Evolutionary conservation across 208 protist species (phyloP), one percentile per base, ranked within the genome.

Genomic region (Trypanosoma platydactyli): DNA sequence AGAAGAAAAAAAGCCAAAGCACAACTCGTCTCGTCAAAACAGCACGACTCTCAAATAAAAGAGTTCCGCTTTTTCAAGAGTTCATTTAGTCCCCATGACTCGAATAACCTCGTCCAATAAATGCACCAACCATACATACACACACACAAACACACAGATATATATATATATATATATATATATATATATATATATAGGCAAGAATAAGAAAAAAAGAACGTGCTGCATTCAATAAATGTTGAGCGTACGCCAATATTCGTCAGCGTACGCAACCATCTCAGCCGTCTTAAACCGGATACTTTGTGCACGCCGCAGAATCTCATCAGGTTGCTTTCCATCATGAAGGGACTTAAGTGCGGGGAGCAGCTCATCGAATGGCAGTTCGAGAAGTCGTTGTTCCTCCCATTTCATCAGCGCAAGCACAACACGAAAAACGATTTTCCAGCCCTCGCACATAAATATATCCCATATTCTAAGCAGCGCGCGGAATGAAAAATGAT

Each of bases 401-500:
- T 96, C 90, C 88, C 85, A 97, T 67, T 94, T 86, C 76, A 97
- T 74, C 57, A 97, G 71, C 11, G 88, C 85, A 42, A 97, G 85
- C 13, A 77, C 89, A 42, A 88, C 86, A 45, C 93, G 80, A 68
- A 96, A 97, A 55, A 97, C 82, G n/a, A 96, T 90, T 62, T 97
- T 97, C 93, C 93, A 97, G 7, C 91, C 91, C 59, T 97, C 93
- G 35, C 79, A 84, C 57, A 97, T 86, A 76, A 96, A 97, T 30
- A 97, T 79, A 69, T 97, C 93, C 91, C 93, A 97, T n/a, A 97
- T 79, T 16, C 91, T 86, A 35, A 97, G 74, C 51, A 97, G 41
- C 5, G 85, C 80, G 18, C 87, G 83, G 49, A 96, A 96, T 1
- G 84, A 80, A 64, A 97, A 95, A 65, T 94, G 81, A 53, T 86